Percentiles rank a stretch among this genome's conserved stretches.
Evolutionary conservation across 768 basidiomycete genomes (phyloP).

Genomic region (Termitomyces sp.): DNA sequence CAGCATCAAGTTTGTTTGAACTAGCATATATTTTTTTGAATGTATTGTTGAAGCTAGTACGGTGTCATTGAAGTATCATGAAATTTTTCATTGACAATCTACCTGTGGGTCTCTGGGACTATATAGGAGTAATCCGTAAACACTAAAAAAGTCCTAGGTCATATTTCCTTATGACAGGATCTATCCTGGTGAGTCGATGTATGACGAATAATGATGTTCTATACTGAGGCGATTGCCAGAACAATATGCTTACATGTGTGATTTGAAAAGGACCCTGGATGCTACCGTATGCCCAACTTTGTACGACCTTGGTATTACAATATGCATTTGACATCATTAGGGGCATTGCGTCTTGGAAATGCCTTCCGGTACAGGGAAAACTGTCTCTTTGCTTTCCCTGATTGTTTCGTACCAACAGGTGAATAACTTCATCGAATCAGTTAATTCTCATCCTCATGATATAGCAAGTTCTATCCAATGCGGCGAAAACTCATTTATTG

Average conservation of each 20-base stretch:
- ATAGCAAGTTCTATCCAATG: conserved; percentile 80
- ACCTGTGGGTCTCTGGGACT: conserved; percentile 44
- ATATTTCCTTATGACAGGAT: conserved; percentile 93
- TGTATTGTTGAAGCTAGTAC: neutral
- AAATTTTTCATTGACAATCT: conserved; percentile 81
- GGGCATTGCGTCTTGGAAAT: conserved; percentile 99
- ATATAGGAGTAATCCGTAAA: neutral
- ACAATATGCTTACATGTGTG: conserved; percentile 99
- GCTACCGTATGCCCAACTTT: conserved; percentile 56
- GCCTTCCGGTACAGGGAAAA: conserved; percentile 99
- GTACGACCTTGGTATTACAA: neutral
- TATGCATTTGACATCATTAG: conserved; percentile 31
- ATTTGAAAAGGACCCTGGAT: conserved; percentile 94
- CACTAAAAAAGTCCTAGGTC: conserved; percentile 43
- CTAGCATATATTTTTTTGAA: neutral
- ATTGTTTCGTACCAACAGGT: conserved; percentile 99
- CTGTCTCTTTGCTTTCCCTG: conserved; percentile 89
- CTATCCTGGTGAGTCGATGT: conserved; percentile 70
- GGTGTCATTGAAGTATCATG: conserved; percentile 37
- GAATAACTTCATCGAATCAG: conserved; percentile 1
- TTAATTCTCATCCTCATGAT: conserved; percentile 3
- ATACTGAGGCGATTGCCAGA: conserved; percentile 40
- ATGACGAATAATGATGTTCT: conserved; percentile 1
- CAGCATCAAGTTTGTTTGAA: neutral
- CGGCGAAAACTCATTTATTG: conserved; percentile 96